Percentiles rank a stretch among this genome's conserved stretches.
Conservation (phyloP, 805 yeast species). For the Torulaspora delbrueckii region DNA sequence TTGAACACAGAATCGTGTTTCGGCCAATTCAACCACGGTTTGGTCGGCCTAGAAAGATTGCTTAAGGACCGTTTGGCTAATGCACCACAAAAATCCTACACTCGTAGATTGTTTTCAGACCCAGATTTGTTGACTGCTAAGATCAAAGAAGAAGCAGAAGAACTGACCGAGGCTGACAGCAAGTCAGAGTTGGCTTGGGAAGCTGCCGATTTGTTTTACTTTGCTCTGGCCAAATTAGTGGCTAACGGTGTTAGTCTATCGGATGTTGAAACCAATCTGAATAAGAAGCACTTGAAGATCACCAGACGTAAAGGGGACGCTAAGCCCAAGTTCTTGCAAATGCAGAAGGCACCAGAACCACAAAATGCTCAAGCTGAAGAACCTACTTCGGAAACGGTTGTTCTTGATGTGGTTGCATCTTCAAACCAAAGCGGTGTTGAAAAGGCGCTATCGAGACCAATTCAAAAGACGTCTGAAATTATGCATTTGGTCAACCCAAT, state of each 20-base stretch:
- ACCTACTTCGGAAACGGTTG: constrained; percentile 26
- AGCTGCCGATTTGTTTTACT: constrained; percentile 86
- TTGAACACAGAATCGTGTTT: constrained; percentile 75
- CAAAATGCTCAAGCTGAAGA: constrained; percentile 12
- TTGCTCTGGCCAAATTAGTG: constrained; percentile 67
- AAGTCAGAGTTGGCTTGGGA: constrained; percentile 86
- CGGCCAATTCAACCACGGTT: constrained; percentile 57
- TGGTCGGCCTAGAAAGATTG: constrained; percentile 58
- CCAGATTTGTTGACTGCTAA: constrained; percentile 72
- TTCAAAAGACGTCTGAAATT: constrained; percentile 86
- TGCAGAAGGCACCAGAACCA: constrained; percentile 17
- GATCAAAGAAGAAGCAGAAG: constrained; percentile 94
- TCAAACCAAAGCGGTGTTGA: constrained; percentile 41
- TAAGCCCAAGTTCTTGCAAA: constrained; percentile 63
- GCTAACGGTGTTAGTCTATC: constrained; percentile 72
- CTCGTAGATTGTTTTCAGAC: constrained; percentile 81
- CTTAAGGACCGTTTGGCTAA: constrained; percentile 51
- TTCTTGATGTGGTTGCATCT: constrained; percentile 26
- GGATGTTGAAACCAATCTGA: constrained; percentile 82
- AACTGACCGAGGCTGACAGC: constrained; percentile 74
- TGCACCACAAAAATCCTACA: constrained; percentile 94
- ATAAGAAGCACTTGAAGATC: constrained; percentile 76
- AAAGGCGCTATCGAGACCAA: constrained; percentile 82
- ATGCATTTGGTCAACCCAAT: constrained; percentile 92
- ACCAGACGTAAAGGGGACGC: constrained; percentile 96